phyloP scores from a whole-genome alignment of 139 green algal species.

The Eudorina sp. region DNA sequence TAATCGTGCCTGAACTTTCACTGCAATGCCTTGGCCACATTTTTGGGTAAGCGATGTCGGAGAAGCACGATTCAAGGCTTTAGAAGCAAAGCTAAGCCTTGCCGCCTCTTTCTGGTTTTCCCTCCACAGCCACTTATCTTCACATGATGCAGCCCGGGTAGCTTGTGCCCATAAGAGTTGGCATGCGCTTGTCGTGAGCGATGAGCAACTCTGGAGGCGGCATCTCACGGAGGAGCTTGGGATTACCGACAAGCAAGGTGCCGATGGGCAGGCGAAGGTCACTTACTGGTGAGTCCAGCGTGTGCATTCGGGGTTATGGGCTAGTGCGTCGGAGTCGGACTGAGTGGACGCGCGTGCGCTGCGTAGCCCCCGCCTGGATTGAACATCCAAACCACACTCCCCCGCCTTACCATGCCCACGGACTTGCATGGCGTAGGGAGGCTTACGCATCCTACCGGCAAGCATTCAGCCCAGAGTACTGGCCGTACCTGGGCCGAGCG shows the following conservation, averaged over 20 bases:
- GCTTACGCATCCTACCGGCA: slow-evolving; percentile 19
- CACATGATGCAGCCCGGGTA: not conserved
- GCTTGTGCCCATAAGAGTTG: not conserved
- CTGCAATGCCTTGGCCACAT: slow-evolving; percentile 27
- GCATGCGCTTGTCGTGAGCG: not conserved
- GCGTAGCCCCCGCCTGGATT: too few relatives aligned
- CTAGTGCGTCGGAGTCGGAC: too few relatives aligned
- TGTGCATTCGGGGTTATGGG: too few relatives aligned
- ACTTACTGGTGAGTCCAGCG: slow-evolving; percentile 22
- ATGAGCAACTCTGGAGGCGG: slow-evolving; percentile 45
- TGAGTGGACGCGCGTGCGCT: too few relatives aligned
- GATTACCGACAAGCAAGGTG: not conserved
- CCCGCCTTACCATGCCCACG: not conserved
- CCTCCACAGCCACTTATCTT: not conserved
- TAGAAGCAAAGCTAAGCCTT: too few relatives aligned
- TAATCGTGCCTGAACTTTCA: slow-evolving; percentile 4
- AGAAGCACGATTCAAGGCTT: not conserved
- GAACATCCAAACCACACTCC: too few relatives aligned
- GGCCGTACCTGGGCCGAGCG: slow-evolving; percentile 39
- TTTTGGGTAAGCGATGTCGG: not conserved
- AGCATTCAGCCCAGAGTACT: slow-evolving; percentile 28
- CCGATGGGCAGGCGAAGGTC: not conserved
- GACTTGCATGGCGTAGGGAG: not conserved
- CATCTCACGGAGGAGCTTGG: not conserved
- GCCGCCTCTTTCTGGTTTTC: not conserved